Base-by-base conservation (phyloP, 257 asterid genomes). In the Primulina eburnea region DNA sequence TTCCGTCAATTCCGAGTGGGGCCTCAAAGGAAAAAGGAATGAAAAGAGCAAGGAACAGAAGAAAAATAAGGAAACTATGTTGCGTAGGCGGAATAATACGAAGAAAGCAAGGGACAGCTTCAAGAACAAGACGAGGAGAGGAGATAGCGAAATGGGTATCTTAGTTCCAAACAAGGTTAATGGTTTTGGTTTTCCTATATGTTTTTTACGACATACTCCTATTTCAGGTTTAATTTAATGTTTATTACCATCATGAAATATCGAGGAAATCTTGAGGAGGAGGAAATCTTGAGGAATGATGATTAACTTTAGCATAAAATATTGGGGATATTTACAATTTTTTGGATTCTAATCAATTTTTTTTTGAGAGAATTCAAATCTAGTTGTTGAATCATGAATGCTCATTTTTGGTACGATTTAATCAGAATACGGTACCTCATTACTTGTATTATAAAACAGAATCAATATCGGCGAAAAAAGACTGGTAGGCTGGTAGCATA, bases 251-350 rank as follows among this genome's bases (percentile, higher is more conserved):
- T 11, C 33, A 55, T 67, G 55, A 71, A 76, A 74, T 80, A 33
- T 73, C 33, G 70, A 68, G 73, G 63, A 53, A 70, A 60, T 59
- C 59, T 64, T 55, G 73, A 38, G 68, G 9, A 79, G n/a, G 70
- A 68, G 73, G 63, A 53, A 70, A 60, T 59, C 59, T 64, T 55
- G 73, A 38, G 68, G 9, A 79, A 38, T 79, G 67, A 59, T 35
- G 77, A 66, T 33, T 7, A 57, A 24, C 43, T 74, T 29, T 62
- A 63, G 84, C 92, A 86, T 86, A 82, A 84, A 88, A 86, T 88
- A 81, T 75, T 56, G 79, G 66, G 47, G 18, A 29, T 35, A 7
- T 66, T 73, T 61, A 71, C 76, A 38, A 76, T 74, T 69, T 24
- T 32, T 14, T 56, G 35, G 72, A 24, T 24, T 24, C 26, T 24